phyloP scores from a whole-genome alignment of 257 asterid species.

The Solanum lycopersicoides region DNA sequence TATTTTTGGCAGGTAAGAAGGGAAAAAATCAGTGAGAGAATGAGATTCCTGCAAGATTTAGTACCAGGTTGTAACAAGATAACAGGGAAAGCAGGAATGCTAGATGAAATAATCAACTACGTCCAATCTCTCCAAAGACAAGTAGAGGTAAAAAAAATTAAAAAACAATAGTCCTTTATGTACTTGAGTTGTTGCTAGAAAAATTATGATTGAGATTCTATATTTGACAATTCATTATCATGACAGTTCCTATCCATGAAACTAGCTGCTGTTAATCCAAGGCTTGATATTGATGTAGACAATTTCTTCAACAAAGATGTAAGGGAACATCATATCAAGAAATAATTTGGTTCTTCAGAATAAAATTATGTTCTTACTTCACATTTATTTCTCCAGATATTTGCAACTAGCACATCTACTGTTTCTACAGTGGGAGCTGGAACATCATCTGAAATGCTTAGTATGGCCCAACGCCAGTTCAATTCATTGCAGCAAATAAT shows the following conservation, averaged over 20 bases:
- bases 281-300: slow-evolving; percentile 49
- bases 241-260: slow-evolving; percentile 90
- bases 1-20: slow-evolving; percentile 55
- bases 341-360: not conserved
- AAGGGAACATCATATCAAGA: not conserved
- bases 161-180: not conserved
- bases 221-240: not conserved
- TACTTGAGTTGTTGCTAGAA: not conserved
- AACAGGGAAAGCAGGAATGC: slow-evolving; percentile 93
- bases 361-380: not conserved
- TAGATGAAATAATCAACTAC: slow-evolving; percentile 90
- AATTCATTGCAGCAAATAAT: slow-evolving; percentile 29
- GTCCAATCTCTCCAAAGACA: slow-evolving; percentile 94
- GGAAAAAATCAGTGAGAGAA: slow-evolving; percentile 89
- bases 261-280: slow-evolving; percentile 65
- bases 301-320: slow-evolving; percentile 58
- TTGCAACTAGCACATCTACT: slow-evolving; percentile 23
- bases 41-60: slow-evolving; percentile 80
- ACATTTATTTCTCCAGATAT: slow-evolving; percentile 23
- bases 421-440: slow-evolving; percentile 22
- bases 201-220: not conserved
- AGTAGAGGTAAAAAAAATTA: slow-evolving; percentile 57
- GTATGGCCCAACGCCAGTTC: slow-evolving; percentile 30
- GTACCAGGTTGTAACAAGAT: slow-evolving; percentile 92
- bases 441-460: slow-evolving; percentile 27